Conservation (phyloP, 208 protist species). For the Naegleria fowleri region DNA sequence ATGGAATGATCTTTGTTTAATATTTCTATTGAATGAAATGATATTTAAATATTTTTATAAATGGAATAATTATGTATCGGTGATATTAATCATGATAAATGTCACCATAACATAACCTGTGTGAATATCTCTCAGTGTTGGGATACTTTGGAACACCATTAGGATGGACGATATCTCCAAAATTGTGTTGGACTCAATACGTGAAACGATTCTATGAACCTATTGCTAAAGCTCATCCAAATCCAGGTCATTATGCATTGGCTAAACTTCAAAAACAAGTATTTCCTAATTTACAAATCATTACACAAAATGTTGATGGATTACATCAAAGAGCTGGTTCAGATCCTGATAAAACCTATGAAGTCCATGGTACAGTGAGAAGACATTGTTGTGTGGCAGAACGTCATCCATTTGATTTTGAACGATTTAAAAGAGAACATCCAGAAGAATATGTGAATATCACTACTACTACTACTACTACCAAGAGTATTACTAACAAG, state of each 20-base stretch:
- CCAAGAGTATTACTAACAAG: no score
- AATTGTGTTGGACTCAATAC: neutral
- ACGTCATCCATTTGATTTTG: neutral
- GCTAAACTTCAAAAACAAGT: slow-evolving; percentile 33
- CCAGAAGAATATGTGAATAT: neutral
- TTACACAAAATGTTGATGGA: slow-evolving; percentile 58
- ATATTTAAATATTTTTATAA: no score
- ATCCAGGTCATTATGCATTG: slow-evolving; percentile 44
- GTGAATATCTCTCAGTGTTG: no score
- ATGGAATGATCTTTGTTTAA: no score
- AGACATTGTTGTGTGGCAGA: neutral
- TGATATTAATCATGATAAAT: no score
- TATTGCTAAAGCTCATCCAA: slow-evolving; percentile 33
- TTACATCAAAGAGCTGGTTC: slow-evolving; percentile 50
- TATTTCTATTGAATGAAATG: no score
- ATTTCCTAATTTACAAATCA: slow-evolving; percentile 27
- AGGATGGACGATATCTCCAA: neutral
- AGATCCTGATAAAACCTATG: slow-evolving; percentile 26
- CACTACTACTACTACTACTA: no score
- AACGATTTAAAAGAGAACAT: neutral
- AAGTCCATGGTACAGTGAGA: slow-evolving; percentile 48
- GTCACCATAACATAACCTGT: no score
- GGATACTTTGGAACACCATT: slow-evolving; percentile 26
- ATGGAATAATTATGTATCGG: no score
- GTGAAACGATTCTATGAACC: slow-evolving; percentile 4